phyloP scores from a whole-genome alignment of 1,139 yeast species.

The Kodamaea sp. region DNA sequence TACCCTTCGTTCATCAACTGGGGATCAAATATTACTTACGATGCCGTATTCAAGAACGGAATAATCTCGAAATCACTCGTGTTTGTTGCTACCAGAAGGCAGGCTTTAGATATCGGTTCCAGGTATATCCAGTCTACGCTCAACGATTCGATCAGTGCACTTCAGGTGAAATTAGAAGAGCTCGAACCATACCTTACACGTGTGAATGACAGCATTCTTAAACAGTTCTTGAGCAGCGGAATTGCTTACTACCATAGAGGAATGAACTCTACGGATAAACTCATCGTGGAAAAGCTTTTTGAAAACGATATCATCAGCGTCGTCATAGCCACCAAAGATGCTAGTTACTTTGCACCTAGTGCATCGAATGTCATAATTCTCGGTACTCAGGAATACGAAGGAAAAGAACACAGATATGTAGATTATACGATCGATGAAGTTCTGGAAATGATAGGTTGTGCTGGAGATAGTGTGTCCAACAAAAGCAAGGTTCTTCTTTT shows the following conservation, averaged over 20 bases:
- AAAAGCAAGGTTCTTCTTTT: conserved; percentile 50
- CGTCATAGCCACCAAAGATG: conserved; percentile 60
- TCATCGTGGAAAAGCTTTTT: conserved; percentile 56
- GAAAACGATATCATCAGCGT: conserved; percentile 50
- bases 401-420: conserved; percentile 66
- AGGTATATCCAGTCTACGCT: conserved; percentile 41
- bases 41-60: conserved; percentile 17
- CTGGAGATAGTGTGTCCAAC: conserved; percentile 28
- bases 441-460: conserved; percentile 73
- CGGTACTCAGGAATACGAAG: conserved; percentile 76
- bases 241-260: conserved; percentile 64
- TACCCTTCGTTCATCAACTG: conserved; percentile 42
- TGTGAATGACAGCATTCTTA: conserved; percentile 50
- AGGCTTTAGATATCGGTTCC: conserved; percentile 53
- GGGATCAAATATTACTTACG: conserved; percentile 52
- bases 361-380: conserved; percentile 60
- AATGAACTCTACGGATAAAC: conserved; percentile 57
- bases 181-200: conserved; percentile 44
- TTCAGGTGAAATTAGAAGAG: conserved; percentile 33
- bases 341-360: conserved; percentile 50
- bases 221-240: conserved; percentile 55
- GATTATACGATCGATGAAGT: conserved; percentile 70
- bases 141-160: conserved; percentile 27
- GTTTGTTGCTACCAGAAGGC: conserved; percentile 58
- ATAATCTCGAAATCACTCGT: conserved; percentile 35